phyloP scores from a whole-genome alignment of 306 rosid species.

The Malus domestica region DNA sequence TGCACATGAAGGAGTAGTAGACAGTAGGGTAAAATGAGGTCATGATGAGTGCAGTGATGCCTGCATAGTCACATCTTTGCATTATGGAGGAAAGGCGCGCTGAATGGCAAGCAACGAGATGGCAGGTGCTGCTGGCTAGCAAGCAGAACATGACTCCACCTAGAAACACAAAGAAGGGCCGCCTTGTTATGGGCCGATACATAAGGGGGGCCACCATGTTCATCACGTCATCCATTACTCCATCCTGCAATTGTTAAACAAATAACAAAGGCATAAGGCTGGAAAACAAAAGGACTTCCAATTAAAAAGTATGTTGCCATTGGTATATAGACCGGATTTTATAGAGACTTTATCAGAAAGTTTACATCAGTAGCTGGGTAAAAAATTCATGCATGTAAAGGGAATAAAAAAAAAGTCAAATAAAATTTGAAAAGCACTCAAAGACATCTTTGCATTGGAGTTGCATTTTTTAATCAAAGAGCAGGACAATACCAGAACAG shows the following conservation, averaged over 20 bases:
- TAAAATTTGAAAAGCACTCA: not conserved
- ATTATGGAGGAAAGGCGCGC: slow-evolving; percentile 42
- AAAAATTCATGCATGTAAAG: not conserved
- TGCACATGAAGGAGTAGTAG: slow-evolving; percentile 63
- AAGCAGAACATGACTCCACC: slow-evolving; percentile 64
- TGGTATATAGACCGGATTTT: not conserved
- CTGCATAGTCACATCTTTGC: slow-evolving; percentile 51
- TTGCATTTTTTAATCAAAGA: not conserved
- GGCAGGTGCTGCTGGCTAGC: slow-evolving; percentile 59
- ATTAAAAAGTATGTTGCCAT: not conserved
- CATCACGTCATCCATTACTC: slow-evolving; percentile 23
- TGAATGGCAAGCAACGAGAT: slow-evolving; percentile 56
- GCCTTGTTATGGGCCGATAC: slow-evolving; percentile 37
- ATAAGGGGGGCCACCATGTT: slow-evolving; percentile 27
- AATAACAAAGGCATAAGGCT: not conserved
- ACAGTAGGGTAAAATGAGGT: slow-evolving; percentile 60
- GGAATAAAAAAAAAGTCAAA: not conserved
- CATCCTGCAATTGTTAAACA: slow-evolving; percentile 26
- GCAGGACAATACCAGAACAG: slow-evolving; percentile 17
- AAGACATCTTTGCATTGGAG: not conserved
- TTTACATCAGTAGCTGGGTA: not conserved
- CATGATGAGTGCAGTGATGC: slow-evolving; percentile 48
- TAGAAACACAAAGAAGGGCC: slow-evolving; percentile 55
- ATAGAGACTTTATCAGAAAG: not conserved
- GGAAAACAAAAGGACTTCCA: not conserved